phyloP scores from a whole-genome alignment of 1,284 basidiomycete species.

The Ceratorhiza oryzae-sativae region DNA sequence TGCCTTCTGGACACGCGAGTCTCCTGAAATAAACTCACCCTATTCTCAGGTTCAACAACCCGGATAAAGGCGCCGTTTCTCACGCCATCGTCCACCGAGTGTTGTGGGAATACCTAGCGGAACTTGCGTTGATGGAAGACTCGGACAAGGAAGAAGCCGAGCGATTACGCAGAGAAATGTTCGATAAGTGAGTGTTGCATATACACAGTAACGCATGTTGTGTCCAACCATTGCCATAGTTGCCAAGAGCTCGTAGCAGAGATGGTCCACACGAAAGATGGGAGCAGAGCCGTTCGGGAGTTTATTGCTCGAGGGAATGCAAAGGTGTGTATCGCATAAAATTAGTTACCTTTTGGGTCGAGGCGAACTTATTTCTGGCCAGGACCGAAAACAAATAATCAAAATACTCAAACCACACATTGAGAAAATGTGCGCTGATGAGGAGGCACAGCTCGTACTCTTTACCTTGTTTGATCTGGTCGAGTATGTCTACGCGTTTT shows the following conservation, averaged over 20 bases:
- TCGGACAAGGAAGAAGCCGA: slow-evolving; percentile 58
- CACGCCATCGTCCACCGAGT: slow-evolving; percentile 86
- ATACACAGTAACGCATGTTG: background rate
- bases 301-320: slow-evolving; percentile 81
- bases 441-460: slow-evolving; percentile 85
- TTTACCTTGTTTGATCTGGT: slow-evolving; percentile 87
- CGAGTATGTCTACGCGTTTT: slow-evolving; percentile 62
- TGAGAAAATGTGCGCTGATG: slow-evolving; percentile 82
- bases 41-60: slow-evolving; percentile 86
- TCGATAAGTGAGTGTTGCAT: slow-evolving; percentile 60
- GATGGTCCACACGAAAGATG: slow-evolving; percentile 91
- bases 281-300: slow-evolving; percentile 82
- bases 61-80: slow-evolving; percentile 85
- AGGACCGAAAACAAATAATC: slow-evolving; percentile 89
- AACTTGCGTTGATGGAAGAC: slow-evolving; percentile 60
- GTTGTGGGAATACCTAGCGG: slow-evolving; percentile 76
- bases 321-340: slow-evolving; percentile 61
- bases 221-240: slow-evolving; percentile 50
- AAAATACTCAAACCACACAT: slow-evolving; percentile 87
- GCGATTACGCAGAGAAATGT: slow-evolving; percentile 68
- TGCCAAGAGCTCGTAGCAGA: slow-evolving; percentile 85
- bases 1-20: no score
- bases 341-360: background rate
- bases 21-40: no score
- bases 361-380: background rate